phyloP scores from a whole-genome alignment of 192 early-diverging fungal genomes.

The Geranomyces variabilis region DNA sequence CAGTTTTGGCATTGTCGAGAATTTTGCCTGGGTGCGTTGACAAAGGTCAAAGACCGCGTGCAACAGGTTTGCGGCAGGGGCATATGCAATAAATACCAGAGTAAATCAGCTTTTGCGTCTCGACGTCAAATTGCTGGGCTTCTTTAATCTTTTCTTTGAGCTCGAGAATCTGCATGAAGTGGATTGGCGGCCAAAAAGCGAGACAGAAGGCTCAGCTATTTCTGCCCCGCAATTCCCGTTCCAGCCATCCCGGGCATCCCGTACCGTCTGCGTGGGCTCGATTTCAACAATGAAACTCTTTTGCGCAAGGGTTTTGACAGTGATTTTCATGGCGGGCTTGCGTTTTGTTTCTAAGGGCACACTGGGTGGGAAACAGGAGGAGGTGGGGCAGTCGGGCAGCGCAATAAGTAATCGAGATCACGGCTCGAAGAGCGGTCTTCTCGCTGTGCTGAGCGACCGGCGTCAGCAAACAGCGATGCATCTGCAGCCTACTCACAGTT shows the following conservation, averaged over 20 bases:
- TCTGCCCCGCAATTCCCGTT: background rate
- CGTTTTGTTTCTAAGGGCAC: background rate
- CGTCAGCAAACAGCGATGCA: too few species aligned
- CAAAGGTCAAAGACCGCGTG: too few species aligned
- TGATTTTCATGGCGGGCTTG: slow-evolving; percentile 71
- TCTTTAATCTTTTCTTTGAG: slow-evolving; percentile 82
- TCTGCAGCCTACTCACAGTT: too few species aligned
- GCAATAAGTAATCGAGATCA: too few species aligned
- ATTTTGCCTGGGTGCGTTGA: slow-evolving; percentile 80
- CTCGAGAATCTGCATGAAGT: slow-evolving; percentile 61
- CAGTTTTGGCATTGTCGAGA: slow-evolving; percentile 73
- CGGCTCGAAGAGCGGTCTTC: too few species aligned
- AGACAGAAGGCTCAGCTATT: background rate
- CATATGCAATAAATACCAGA: slow-evolving; percentile 67
- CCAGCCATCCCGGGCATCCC: background rate
- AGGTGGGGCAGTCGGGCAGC: too few species aligned
- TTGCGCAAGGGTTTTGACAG: slow-evolving; percentile 90
- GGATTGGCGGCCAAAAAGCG: background rate
- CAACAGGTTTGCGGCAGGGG: background rate
- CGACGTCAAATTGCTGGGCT: slow-evolving; percentile 69
- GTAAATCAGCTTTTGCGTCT: slow-evolving; percentile 84
- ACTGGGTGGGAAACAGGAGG: too few species aligned
- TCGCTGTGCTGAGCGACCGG: too few species aligned
- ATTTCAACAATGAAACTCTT: slow-evolving; percentile 80
- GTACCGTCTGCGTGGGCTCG: slow-evolving; percentile 63